Conservation (phyloP, 495 filamentous ascomycete genomes). For the Gamarada debralockiae region DNA sequence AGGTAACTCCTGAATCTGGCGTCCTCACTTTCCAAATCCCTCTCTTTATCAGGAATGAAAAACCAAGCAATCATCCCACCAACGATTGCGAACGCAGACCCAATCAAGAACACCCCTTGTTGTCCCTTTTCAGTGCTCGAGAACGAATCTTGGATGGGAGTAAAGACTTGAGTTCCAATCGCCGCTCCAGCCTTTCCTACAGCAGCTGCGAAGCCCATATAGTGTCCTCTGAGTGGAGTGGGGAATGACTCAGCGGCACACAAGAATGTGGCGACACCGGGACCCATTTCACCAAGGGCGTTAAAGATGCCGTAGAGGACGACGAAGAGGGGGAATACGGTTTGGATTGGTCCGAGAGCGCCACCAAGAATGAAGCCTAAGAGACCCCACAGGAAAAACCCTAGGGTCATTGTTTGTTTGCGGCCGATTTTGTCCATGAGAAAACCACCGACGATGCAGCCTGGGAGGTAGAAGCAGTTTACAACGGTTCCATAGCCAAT, state of each 20-base stretch:
- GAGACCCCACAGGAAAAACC: conserved; percentile 36
- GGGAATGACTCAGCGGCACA: conserved; percentile 41
- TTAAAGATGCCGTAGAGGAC: conserved; percentile 50
- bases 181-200: conserved; percentile 46
- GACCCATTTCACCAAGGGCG: conserved; percentile 43
- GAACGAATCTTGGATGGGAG: conserved; percentile 39
- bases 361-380: conserved; percentile 47
- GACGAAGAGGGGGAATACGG: conserved; percentile 43
- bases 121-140: conserved; percentile 35
- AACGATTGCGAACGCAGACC: conserved; percentile 34
- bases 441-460: conserved; percentile 41
- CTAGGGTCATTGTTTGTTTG: conserved; percentile 42
- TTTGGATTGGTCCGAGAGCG: conserved; percentile 37
- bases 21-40: conserved; percentile 72
- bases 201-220: conserved; percentile 43
- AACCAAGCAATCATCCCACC: conserved; percentile 54
- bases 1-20: conserved; percentile 61
- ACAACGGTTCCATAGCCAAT: conserved; percentile 43
- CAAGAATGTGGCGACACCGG: conserved; percentile 28
- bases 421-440: conserved; percentile 47
- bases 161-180: conserved; percentile 44
- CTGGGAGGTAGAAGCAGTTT: conserved; percentile 47
- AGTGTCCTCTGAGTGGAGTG: conserved; percentile 46
- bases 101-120: conserved; percentile 10
- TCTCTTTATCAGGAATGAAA: conserved; percentile 58